phyloP scores from a whole-genome alignment of 1,139 yeast genomes.

The Candida sanyaensis region DNA sequence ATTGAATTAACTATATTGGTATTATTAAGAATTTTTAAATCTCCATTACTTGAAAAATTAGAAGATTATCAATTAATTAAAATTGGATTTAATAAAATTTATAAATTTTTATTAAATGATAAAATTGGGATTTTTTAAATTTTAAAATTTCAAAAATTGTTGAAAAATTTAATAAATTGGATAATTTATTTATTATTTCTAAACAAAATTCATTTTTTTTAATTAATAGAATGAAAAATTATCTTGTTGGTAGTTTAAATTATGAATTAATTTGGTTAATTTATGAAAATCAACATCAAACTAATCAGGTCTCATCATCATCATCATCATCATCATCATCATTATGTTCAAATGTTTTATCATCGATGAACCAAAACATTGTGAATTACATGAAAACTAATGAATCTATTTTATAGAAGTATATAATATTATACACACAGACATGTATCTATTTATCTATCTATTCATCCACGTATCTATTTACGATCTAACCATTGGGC shows the following conservation, averaged over 20 bases:
- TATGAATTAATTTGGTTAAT: slow-evolving; percentile 47
- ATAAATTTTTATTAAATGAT: slow-evolving; percentile 21
- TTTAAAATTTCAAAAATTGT: slow-evolving; percentile 31
- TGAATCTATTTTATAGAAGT: slow-evolving; percentile 16
- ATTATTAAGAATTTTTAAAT: slow-evolving; percentile 36
- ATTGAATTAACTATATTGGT: slow-evolving; percentile 36
- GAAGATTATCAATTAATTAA: slow-evolving; percentile 35
- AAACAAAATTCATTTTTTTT: slow-evolving; percentile 26
- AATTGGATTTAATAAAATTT: slow-evolving; percentile 28
- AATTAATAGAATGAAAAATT: slow-evolving; percentile 37
- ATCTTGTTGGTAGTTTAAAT: slow-evolving; percentile 39
- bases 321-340: no score
- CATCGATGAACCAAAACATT: slow-evolving; percentile 18
- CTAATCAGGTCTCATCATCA: background rate
- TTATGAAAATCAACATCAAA: slow-evolving; percentile 24
- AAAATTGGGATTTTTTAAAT: slow-evolving; percentile 29
- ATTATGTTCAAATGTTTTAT: background rate
- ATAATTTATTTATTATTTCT: slow-evolving; percentile 13
- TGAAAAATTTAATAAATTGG: slow-evolving; percentile 27
- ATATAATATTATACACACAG: no score
- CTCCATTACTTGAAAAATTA: slow-evolving; percentile 34
- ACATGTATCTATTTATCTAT: slow-evolving; percentile 8
- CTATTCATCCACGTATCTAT: background rate
- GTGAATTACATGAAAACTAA: slow-evolving; percentile 20
- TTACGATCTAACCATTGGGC: slow-evolving; percentile 32